A percentile compares a stretch with the other conserved stretches of the same genome.
Evolutionary conservation across 2,329 filamentous ascomycete genomes (phyloP).

Genomic region (Epichloe bromicola): DNA sequence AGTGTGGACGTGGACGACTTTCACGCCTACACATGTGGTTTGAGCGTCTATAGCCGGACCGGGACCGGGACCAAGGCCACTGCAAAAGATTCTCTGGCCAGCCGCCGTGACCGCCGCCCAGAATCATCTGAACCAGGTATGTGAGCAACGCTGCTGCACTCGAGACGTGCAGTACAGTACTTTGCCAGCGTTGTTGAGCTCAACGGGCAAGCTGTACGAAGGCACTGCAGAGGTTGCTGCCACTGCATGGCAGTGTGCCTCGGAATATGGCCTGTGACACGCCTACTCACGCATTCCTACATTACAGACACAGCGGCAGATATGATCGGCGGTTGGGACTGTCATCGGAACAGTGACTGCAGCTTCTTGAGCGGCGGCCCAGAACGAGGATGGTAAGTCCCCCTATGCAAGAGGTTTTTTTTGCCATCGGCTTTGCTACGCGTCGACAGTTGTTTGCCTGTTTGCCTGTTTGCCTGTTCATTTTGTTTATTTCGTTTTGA

Average conservation of each 20-base stretch:
- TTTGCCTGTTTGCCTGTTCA: not conserved
- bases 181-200: not conserved
- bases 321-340: slow-evolving; percentile 61
- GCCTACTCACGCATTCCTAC: not conserved
- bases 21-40: slow-evolving; percentile 66
- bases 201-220: not conserved
- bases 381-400: slow-evolving; percentile 72
- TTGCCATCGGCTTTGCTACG: not conserved
- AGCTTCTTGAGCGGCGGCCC: slow-evolving; percentile 66
- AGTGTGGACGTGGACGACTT: slow-evolving; percentile 68
- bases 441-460: not conserved
- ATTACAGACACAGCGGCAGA: slow-evolving; percentile 5
- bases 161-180: not conserved
- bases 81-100: not conserved
- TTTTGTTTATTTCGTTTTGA: not conserved
- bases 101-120: slow-evolving; percentile 1
- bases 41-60: slow-evolving; percentile 49
- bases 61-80: slow-evolving; percentile 2
- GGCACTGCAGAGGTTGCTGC: not conserved
- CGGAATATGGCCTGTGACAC: not conserved
- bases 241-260: not conserved
- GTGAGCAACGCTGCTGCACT: not conserved
- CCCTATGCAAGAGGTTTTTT: not conserved
- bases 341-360: slow-evolving; percentile 71
- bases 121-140: not conserved